Base-by-base conservation (phyloP, 2,329 filamentous ascomycete genomes). In the Penicillium sp. region DNA sequence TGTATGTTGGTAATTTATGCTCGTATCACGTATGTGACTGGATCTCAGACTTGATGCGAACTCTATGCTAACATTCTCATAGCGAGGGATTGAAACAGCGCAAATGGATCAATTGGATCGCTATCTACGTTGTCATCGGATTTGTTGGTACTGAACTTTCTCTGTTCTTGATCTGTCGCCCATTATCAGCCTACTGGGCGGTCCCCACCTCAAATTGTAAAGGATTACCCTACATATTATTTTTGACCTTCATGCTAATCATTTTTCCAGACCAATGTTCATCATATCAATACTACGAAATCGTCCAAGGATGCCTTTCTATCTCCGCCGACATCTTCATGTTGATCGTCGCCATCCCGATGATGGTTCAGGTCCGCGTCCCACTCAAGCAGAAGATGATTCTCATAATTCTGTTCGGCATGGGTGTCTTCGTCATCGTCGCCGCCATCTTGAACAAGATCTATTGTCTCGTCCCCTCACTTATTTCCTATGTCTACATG, bases 1-100 rank as follows among this genome's bases (percentile, higher is more conserved):
- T 83, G 81, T 63, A 76, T 85, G 67, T 69, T 84, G 62, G 72
- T 82, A 39, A 81, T 84, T 64, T 83, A 82, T 67, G 70, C 73
- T 31, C 77, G 80, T 39, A 77, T 83, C 71, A 82, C 80, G 50
- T 53, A 53, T 29, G 50, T 45, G 29, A 10, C 13, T n/a, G 19
- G 16, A 44, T 19, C n/a, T 19, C 6, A 2, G 7, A 31, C 11
- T 47, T 35, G n/a, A 13, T 14, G 13, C n/a, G 10, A 52, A 24
- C 5, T 77, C 70, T 47, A 69, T 60, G 39, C 55, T 60, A 21
- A 63, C 48, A 43, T 52, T 19, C 70, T 63, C n/a, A 46, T 21
- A 53, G 50, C 6, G 70, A 74, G 31, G 73, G 74, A 24, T 51
- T 76, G 19, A 57, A 62, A 11, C 72, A 75, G 45, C 64, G 66